phyloP scores from a whole-genome alignment of 257 asterid species.

The Mentha longifolia region DNA sequence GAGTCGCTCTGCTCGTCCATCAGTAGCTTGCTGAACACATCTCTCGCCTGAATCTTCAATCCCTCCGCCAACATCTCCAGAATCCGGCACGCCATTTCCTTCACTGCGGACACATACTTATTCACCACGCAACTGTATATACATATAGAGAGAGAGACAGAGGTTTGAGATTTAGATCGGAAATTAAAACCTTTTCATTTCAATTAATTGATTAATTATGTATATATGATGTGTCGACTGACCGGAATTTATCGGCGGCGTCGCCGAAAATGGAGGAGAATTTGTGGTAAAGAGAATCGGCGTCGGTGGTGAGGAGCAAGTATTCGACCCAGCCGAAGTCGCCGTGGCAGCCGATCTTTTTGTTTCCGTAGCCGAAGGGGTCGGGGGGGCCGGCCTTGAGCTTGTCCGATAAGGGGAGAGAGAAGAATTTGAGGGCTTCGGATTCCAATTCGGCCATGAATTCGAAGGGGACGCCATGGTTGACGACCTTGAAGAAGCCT shows the following conservation, averaged over 20 bases:
- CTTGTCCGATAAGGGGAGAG: constrained; percentile 56
- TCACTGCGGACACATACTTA: constrained; percentile 49
- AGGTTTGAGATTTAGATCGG: too few species aligned
- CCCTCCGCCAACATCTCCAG: constrained; percentile 67
- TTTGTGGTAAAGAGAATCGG: constrained; percentile 44
- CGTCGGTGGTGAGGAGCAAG: constrained; percentile 55
- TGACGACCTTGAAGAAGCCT: constrained; percentile 76
- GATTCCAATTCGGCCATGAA: constrained; percentile 58
- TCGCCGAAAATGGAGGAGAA: constrained; percentile 61
- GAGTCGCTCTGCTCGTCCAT: constrained; percentile 72
- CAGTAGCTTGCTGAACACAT: constrained; percentile 53
- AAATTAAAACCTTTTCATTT: too few species aligned
- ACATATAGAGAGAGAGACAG: too few species aligned
- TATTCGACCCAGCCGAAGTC: constrained; percentile 80
- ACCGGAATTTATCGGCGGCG: constrained; percentile 60
- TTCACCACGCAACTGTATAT: constrained; percentile 43
- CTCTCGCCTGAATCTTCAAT: constrained; percentile 44
- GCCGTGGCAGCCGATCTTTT: constrained; percentile 62
- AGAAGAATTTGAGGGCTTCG: constrained; percentile 68
- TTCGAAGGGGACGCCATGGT: constrained; percentile 66
- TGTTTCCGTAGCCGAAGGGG: constrained; percentile 81
- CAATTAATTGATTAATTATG: too few species aligned
- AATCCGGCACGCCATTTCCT: constrained; percentile 63
- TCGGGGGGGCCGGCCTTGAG: constrained; percentile 65
- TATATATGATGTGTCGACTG: too few species aligned